phyloP scores from a whole-genome alignment of 495 filamentous ascomycete genomes.

The Parathielavia appendiculata region DNA sequence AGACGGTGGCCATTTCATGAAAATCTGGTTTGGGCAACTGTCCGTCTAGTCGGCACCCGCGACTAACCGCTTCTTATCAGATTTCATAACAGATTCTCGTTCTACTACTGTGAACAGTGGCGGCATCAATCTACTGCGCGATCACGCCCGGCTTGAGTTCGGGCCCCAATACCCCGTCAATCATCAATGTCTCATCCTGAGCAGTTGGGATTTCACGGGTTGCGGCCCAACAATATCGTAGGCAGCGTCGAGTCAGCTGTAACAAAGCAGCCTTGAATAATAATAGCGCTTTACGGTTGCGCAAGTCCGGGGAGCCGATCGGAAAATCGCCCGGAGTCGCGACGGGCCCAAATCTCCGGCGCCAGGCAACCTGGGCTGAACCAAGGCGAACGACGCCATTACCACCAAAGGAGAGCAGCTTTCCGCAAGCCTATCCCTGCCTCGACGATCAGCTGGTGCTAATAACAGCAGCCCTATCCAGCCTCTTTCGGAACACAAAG shows the following conservation, averaged over 20 bases:
- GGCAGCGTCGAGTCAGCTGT: neutral
- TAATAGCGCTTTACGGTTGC: slow-evolving; percentile 8
- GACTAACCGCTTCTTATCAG: too few species aligned
- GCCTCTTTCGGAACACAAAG: slow-evolving; percentile 4
- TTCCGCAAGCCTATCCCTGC: slow-evolving; percentile 2
- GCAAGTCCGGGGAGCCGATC: neutral
- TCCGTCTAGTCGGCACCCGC: too few species aligned
- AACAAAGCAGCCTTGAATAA: slow-evolving; percentile 1
- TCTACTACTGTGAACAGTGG: too few species aligned
- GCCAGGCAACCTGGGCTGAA: slow-evolving; percentile 10
- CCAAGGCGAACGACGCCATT: slow-evolving; percentile 1
- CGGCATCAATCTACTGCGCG: too few species aligned
- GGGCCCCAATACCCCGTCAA: neutral
- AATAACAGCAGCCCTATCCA: slow-evolving; percentile 6
- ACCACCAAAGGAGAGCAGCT: neutral
- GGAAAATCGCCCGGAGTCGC: slow-evolving; percentile 5
- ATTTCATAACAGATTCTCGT: too few species aligned
- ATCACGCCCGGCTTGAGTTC: neutral
- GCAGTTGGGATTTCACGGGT: neutral
- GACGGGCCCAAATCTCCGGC: slow-evolving; percentile 13
- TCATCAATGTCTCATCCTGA: neutral
- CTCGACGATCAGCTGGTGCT: slow-evolving; percentile 4
- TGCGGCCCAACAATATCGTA: neutral
- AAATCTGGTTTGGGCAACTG: too few species aligned
- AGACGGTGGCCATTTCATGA: too few species aligned